These are phyloP conservation scores for Trametes pubescens DNA, from an alignment of 1,284 basidiomycete genomes.

Conservation along the genomic window DNA sequence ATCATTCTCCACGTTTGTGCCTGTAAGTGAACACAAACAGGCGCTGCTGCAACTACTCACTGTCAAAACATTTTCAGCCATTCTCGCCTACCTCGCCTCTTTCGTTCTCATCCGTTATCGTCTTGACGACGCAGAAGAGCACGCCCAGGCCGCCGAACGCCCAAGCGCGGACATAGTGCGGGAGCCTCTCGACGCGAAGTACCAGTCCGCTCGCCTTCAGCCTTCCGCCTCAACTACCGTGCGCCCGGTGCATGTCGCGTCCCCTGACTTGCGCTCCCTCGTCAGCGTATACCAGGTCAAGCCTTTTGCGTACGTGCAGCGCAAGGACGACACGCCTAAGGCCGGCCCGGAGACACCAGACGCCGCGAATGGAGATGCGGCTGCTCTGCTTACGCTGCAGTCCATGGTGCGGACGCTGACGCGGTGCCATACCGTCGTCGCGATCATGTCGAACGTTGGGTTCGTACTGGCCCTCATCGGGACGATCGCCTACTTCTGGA, in stretches of 20 bases:
- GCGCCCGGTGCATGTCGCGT: neutral
- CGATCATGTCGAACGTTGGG: conserved; percentile 42
- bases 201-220: neutral
- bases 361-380: conserved; percentile 6
- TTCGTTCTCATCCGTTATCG: conserved; percentile 47
- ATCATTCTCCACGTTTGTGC: conserved; percentile 48
- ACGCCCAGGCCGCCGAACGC: conserved; percentile 24
- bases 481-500: conserved; percentile 46
- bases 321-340: conserved; percentile 2
- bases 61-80: conserved; percentile 29
- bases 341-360: conserved; percentile 1
- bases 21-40: conserved; percentile 35
- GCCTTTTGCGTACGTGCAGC: conserved; percentile 17
- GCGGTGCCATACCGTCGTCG: conserved; percentile 43
- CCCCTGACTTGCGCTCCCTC: conserved; percentile 25
- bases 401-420: conserved; percentile 43
- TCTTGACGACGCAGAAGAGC: conserved; percentile 38
- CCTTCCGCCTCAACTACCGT: neutral
- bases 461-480: conserved; percentile 46
- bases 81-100: conserved; percentile 45
- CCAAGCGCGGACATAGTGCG: neutral
- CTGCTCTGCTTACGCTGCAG: conserved; percentile 24
- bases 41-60: neutral
- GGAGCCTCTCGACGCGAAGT: neutral
- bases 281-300: conserved; percentile 28